phyloP scores from a whole-genome alignment of 352 stramenopile genomes.

The Blastocystis sp. region DNA sequence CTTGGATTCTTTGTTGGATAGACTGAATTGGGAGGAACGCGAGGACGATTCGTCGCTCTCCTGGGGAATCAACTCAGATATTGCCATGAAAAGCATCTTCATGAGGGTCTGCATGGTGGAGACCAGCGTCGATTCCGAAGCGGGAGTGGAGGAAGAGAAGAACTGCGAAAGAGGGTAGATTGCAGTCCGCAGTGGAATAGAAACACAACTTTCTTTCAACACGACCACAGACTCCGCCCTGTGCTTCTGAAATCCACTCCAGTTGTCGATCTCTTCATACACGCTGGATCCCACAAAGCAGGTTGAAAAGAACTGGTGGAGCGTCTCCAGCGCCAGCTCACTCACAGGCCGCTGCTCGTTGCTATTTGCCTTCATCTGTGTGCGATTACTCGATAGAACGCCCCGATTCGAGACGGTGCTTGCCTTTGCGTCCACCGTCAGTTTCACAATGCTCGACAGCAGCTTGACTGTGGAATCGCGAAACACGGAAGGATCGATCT shows the following conservation, averaged over 20 bases:
- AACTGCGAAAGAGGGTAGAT: conserved; percentile 30
- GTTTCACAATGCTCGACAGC: conserved; percentile 15
- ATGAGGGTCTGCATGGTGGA: conserved; percentile 20
- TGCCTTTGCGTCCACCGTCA: conserved; percentile 30
- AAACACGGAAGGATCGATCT: conserved; percentile 47
- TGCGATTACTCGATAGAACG: conserved; percentile 32
- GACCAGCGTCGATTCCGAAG: not conserved
- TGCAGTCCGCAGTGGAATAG: not conserved
- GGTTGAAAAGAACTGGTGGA: conserved; percentile 34
- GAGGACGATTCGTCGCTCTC: not conserved
- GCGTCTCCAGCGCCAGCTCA: conserved; percentile 39
- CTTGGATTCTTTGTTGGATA: not conserved
- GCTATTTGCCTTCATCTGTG: not conserved
- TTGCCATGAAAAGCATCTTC: not conserved
- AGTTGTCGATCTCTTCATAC: conserved; percentile 10
- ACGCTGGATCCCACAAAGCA: conserved; percentile 2
- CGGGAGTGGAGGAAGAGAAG: not conserved
- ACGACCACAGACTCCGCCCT: not conserved
- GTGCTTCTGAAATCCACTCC: conserved; percentile 22
- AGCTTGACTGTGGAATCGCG: conserved; percentile 15
- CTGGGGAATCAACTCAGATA: conserved; percentile 13
- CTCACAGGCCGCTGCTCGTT: conserved; percentile 33
- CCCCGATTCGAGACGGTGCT: not conserved
- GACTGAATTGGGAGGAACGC: not conserved
- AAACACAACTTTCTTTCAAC: not conserved